phyloP scores from a whole-genome alignment of 352 stramenopile species.

The Phytophthora ramorum region DNA sequence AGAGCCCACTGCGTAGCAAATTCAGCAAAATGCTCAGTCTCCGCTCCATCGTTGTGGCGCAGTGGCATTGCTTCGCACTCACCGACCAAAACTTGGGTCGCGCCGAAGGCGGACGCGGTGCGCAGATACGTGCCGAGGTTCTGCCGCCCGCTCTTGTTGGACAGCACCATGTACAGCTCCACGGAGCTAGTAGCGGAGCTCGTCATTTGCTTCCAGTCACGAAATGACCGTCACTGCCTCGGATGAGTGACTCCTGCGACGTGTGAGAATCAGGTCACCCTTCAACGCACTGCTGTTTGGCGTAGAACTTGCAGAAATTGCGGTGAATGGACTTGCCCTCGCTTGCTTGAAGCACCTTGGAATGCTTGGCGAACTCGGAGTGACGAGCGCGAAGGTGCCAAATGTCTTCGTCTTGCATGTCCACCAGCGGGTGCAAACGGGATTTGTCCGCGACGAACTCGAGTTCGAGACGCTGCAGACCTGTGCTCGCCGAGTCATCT shows the following conservation, averaged over 20 bases:
- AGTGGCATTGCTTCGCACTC: constrained; percentile 17
- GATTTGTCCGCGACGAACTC: constrained; percentile 40
- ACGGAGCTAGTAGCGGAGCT: constrained; percentile 20
- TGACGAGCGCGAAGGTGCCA: constrained; percentile 22
- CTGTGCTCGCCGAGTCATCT: constrained; percentile 19
- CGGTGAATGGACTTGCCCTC: constrained; percentile 42
- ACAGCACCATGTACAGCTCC: constrained; percentile 78
- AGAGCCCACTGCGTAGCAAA: constrained; percentile 58
- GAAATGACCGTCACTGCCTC: constrained; percentile 13
- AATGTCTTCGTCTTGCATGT: constrained; percentile 24
- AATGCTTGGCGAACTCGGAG: constrained; percentile 53
- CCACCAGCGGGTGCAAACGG: constrained; percentile 21
- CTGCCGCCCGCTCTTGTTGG: constrained; percentile 73
- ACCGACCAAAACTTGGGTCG: constrained; percentile 81
- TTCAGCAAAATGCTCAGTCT: constrained; percentile 13
- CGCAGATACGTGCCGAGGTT: constrained; percentile 84
- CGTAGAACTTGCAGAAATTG: constrained; percentile 77
- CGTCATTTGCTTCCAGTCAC: constrained; percentile 25
- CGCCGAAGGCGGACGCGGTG: constrained; percentile 76
- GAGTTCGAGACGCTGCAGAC: constrained; percentile 42
- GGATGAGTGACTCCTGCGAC: constrained; percentile 34
- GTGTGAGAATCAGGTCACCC: constrained; percentile 41
- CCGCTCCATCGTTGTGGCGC: not conserved
- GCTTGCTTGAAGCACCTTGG: constrained; percentile 65
- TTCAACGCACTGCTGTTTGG: constrained; percentile 58